These are phyloP conservation scores for Pyricularia sp. DNA, from an alignment of 2,329 filamentous ascomycete species.

Conservation along the genomic window DNA sequence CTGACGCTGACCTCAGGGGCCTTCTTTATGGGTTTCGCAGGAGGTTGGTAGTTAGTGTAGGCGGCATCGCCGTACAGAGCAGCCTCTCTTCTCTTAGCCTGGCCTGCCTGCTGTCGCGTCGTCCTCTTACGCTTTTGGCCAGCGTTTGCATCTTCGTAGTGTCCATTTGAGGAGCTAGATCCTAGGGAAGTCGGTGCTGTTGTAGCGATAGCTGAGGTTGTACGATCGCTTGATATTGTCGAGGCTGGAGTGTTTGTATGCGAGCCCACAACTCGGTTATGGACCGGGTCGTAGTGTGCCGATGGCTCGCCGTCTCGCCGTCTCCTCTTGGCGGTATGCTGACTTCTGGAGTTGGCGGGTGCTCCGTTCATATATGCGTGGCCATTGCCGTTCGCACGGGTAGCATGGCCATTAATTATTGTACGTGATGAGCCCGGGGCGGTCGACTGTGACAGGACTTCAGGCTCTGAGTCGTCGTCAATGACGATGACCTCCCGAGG, in stretches of 20 bases:
- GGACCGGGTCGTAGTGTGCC: slow-evolving; percentile 57
- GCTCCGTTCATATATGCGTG: slow-evolving; percentile 16
- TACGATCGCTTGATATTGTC: slow-evolving; percentile 74
- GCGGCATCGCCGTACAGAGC: slow-evolving; percentile 57
- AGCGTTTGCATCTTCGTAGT: slow-evolving; percentile 57
- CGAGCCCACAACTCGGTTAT: slow-evolving; percentile 58
- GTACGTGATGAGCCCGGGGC: slow-evolving; percentile 21
- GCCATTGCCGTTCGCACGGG: slow-evolving; percentile 23
- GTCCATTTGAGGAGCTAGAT: slow-evolving; percentile 52
- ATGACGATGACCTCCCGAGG: slow-evolving; percentile 84
- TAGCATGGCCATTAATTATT: slow-evolving; percentile 20
- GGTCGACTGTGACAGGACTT: slow-evolving; percentile 20
- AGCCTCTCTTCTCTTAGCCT: slow-evolving; percentile 69
- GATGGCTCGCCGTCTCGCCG: slow-evolving; percentile 50
- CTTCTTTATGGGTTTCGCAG: slow-evolving; percentile 82
- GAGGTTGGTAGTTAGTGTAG: slow-evolving; percentile 74
- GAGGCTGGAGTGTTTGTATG: slow-evolving; percentile 61
- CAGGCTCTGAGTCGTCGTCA: slow-evolving; percentile 55
- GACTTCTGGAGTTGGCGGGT: slow-evolving; percentile 14
- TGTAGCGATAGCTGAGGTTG: slow-evolving; percentile 69
- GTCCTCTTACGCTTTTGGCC: slow-evolving; percentile 83
- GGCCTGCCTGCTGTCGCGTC: slow-evolving; percentile 76
- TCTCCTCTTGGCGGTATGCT: slow-evolving; percentile 63
- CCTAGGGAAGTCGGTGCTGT: slow-evolving; percentile 83
- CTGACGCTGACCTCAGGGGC: slow-evolving; percentile 66